These are phyloP conservation scores for Tetraselmis striata DNA, from an alignment of 139 green algal genomes.

Conservation along the genomic window DNA sequence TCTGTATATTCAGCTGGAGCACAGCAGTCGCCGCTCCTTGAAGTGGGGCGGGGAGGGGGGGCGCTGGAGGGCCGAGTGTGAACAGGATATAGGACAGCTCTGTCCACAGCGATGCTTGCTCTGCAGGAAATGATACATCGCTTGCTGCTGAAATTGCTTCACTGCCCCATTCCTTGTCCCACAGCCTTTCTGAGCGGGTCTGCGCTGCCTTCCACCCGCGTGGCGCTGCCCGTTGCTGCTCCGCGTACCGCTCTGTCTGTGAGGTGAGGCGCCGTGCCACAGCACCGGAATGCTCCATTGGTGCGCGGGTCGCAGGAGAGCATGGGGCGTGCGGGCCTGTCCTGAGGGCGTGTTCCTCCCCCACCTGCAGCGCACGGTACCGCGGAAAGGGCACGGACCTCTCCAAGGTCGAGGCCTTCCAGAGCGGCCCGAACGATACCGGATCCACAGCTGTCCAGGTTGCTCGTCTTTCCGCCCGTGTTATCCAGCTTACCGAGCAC, in stretches of 20 bases:
- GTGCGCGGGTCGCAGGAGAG: no score
- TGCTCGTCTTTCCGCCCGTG: conserved; percentile 37
- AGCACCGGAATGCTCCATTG: not conserved
- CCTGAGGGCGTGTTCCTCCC: no score
- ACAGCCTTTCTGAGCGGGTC: not conserved
- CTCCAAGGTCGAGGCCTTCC: conserved; percentile 32
- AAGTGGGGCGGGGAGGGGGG: no score
- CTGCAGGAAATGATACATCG: not conserved
- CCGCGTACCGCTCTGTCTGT: not conserved
- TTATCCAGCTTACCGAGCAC: conserved; percentile 53
- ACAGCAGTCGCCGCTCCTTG: no score
- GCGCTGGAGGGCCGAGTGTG: not conserved
- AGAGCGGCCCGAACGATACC: conserved; percentile 27
- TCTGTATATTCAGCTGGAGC: not conserved
- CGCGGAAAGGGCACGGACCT: conserved; percentile 44
- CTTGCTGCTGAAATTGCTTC: not conserved
- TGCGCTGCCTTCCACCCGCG: not conserved
- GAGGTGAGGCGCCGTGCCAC: not conserved
- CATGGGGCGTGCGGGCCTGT: no score
- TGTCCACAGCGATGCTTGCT: no score
- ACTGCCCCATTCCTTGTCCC: not conserved
- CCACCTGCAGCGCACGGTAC: conserved; percentile 32
- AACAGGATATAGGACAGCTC: no score
- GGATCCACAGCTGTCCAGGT: conserved; percentile 56
- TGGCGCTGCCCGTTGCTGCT: not conserved